Evolutionary conservation across 31 red algal genomes (phyloP).

Genomic region (Bonnemaisonia californica): DNA sequence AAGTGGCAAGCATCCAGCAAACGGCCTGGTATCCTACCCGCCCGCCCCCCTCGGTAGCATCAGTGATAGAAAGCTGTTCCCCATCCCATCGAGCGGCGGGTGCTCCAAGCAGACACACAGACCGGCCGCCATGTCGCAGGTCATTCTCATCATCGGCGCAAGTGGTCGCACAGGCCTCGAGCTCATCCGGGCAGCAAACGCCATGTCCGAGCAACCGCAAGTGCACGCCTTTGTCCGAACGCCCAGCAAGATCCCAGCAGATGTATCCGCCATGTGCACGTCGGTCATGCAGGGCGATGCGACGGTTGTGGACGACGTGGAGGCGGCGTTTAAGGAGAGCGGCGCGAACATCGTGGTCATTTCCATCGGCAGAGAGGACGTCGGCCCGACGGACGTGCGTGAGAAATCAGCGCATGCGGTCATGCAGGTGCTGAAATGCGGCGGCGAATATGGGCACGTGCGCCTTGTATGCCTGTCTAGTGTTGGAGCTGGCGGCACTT

Average conservation of each 20-base stretch:
- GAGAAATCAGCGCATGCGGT: background rate
- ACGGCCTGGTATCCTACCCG: background rate
- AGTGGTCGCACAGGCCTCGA: constrained; percentile 12
- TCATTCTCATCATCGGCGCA: constrained; percentile 10
- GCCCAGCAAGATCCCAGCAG: background rate
- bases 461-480: background rate
- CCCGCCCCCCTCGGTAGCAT: background rate
- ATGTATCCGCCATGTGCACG: background rate
- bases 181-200: constrained; percentile 7
- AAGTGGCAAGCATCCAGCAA: background rate
- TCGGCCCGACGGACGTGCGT: constrained; percentile 14
- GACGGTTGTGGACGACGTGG: background rate
- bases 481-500: constrained; percentile 17
- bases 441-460: background rate
- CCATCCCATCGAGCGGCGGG: too few species aligned
- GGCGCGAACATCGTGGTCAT: constrained; percentile 14
- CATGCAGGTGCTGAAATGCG: constrained; percentile 1
- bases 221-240: constrained; percentile 25
- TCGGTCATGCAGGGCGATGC: constrained; percentile 33
- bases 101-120: background rate
- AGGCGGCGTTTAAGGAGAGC: constrained; percentile 2
- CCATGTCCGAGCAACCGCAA: background rate
- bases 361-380: background rate
- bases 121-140: background rate
- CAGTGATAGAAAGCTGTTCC: background rate